phyloP scores from a whole-genome alignment of 768 basidiomycete genomes.

The Coprinopsis strossmayeri region DNA sequence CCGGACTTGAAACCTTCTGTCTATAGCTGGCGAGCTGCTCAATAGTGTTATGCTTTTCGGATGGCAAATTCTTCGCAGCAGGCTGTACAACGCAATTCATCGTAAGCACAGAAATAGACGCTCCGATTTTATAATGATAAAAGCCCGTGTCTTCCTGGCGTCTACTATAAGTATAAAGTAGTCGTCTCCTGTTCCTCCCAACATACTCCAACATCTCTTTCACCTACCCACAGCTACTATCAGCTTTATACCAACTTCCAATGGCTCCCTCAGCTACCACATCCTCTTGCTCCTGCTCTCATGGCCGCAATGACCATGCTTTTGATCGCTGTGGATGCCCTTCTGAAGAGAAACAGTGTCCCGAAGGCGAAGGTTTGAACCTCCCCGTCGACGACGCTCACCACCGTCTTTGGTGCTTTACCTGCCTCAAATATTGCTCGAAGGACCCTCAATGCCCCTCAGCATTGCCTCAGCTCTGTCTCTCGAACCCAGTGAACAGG shows the following conservation, averaged over 20 bases:
- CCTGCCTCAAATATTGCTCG: constrained; percentile 22
- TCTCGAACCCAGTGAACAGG: not conserved
- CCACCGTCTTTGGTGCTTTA: constrained; percentile 24
- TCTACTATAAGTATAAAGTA: not conserved
- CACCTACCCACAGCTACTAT: not conserved
- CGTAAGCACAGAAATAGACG: not conserved
- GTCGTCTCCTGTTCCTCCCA: not conserved
- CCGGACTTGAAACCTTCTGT: constrained; percentile 1
- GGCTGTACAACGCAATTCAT: not conserved
- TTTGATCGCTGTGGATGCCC: constrained; percentile 23
- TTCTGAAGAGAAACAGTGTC: constrained; percentile 17
- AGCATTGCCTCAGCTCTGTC: constrained; percentile 10
- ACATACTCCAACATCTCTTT: not conserved
- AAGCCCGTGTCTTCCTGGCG: not conserved
- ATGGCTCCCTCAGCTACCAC: constrained; percentile 5
- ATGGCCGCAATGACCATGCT: constrained; percentile 15
- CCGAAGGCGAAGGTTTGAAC: constrained; percentile 15
- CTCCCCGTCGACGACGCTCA: constrained; percentile 19
- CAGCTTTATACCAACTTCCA: too few species aligned
- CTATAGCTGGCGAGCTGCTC: not conserved
- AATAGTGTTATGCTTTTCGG: constrained; percentile 9
- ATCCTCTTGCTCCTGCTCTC: constrained; percentile 17
- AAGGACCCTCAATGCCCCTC: constrained; percentile 16
- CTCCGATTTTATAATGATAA: not conserved
- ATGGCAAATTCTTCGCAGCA: not conserved